Evolutionary conservation across 2,329 filamentous ascomycete species (phyloP), one percentile per base, ranked within the genome.

Genomic region (Aureobasidium sp.): DNA sequence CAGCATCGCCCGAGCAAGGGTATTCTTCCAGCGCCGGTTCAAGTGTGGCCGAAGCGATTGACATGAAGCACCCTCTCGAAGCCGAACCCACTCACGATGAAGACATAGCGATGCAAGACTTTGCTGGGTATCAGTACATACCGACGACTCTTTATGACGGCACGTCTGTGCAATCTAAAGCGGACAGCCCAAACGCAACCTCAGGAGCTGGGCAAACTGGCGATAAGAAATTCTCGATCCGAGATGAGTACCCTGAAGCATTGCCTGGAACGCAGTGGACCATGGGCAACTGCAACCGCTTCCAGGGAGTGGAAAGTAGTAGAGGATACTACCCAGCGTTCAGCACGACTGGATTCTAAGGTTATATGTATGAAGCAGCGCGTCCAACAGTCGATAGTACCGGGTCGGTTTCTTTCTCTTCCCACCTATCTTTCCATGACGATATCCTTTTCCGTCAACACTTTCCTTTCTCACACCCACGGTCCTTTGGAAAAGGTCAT

Each of bases 311-410:
- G 65, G 76, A 78, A 49, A 74, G 72, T 15, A 79, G 77, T 65
- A 76, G 76, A 25, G 78, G 78, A 31, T 79, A 76, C 65, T 80
- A 77, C 63, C 77, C 76, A 15, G 75, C 78, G 53, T 69, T 79
- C 29, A 73, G 74, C 62, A 69, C 74, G 60, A 69, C 75, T 51
- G 72, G 71, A 7, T 77, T 74, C 64, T 76, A 68, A 57, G 48
- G 6, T 11, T 12, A n/a, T 11, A 27, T 52, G 49, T 52, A 52
- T 11, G 49, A 27, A 8, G 12, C 20, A 34, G 34, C 2, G 34
- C 17, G 31, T 36, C 6, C 9, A 29, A 14, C 20, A 34, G 39
- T 44, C 27, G 15, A 44, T 44, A 34, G 29, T 36, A 25, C 36
- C 36, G 53, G 53, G 53, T 45, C n/a, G 27, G 29, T 22, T 22